Conservation (phyloP, 495 filamentous ascomycete genomes). For the Aspergillus campestris region DNA sequence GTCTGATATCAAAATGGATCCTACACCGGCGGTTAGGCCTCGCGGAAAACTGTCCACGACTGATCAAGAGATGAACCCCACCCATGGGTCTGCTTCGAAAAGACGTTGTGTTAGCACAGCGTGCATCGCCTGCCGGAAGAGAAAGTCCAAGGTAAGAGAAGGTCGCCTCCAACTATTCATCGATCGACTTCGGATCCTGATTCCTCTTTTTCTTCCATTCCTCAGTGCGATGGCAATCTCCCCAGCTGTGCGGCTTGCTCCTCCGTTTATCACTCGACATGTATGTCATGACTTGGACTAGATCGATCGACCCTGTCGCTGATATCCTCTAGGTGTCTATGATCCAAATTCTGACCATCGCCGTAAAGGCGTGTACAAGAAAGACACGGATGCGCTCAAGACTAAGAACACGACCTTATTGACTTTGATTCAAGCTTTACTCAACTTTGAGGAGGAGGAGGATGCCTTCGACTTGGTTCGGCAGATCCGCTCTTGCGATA, state of each 20-base stretch:
- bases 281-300: slow-evolving; percentile 14
- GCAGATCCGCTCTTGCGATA: slow-evolving; percentile 87
- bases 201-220: background rate
- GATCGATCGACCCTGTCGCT: background rate
- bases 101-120: slow-evolving; percentile 88
- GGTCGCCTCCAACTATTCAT: background rate
- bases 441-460: slow-evolving; percentile 76
- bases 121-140: slow-evolving; percentile 82
- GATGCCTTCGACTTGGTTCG: slow-evolving; percentile 73
- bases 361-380: slow-evolving; percentile 92
- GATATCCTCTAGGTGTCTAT: slow-evolving; percentile 55
- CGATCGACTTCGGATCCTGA: no score
- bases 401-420: slow-evolving; percentile 83
- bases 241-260: slow-evolving; percentile 92
- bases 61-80: slow-evolving; percentile 22
- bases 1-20: slow-evolving; percentile 5
- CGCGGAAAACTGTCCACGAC: slow-evolving; percentile 11
- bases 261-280: slow-evolving; percentile 83
- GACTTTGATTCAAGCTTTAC: slow-evolving; percentile 83
- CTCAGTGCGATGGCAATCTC: slow-evolving; percentile 79
- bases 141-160: slow-evolving; percentile 69
- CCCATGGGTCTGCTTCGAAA: slow-evolving; percentile 45
- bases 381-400: slow-evolving; percentile 84
- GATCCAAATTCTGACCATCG: slow-evolving; percentile 94
- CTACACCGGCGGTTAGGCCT: slow-evolving; percentile 7